Evolutionary conservation across 148 eudicot genomes (phyloP).

Genomic region (Nyssa sinensis): DNA sequence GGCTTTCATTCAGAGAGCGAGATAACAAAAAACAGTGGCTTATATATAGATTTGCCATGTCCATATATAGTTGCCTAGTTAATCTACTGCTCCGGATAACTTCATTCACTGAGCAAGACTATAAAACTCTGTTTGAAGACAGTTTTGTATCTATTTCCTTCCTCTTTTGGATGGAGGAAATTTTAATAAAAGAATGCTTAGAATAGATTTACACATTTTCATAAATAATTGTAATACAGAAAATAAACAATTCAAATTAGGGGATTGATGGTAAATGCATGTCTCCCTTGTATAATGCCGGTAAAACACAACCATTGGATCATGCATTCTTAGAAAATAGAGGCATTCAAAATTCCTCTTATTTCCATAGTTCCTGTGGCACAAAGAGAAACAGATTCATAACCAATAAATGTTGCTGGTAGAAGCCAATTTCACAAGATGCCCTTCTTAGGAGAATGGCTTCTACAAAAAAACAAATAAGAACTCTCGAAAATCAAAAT

Average conservation of each 20-base stretch:
- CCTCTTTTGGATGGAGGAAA: background rate
- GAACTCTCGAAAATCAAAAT: background rate
- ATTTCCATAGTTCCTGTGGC: background rate
- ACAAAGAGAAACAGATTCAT: too few relatives aligned
- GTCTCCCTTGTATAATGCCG: background rate
- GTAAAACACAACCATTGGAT: background rate
- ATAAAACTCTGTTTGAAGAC: background rate
- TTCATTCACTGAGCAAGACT: background rate
- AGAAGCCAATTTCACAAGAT: background rate
- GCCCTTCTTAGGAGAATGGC: background rate
- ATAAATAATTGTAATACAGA: too few relatives aligned
- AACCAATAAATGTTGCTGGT: too few relatives aligned
- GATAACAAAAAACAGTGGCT: background rate
- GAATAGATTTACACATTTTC: too few relatives aligned
- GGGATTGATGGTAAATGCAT: background rate
- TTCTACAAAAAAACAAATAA: background rate
- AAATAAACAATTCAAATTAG: too few relatives aligned
- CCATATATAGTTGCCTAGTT: too few relatives aligned
- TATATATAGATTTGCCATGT: too few relatives aligned
- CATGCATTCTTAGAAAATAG: background rate
- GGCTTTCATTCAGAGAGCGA: constrained; percentile 20
- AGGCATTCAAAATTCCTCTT: too few relatives aligned
- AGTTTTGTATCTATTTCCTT: too few relatives aligned
- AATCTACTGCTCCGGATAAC: background rate
- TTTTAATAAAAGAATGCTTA: background rate